These are phyloP conservation scores for Monarda citriodora DNA, from an alignment of 305 asterid species.

Conservation along the genomic window DNA sequence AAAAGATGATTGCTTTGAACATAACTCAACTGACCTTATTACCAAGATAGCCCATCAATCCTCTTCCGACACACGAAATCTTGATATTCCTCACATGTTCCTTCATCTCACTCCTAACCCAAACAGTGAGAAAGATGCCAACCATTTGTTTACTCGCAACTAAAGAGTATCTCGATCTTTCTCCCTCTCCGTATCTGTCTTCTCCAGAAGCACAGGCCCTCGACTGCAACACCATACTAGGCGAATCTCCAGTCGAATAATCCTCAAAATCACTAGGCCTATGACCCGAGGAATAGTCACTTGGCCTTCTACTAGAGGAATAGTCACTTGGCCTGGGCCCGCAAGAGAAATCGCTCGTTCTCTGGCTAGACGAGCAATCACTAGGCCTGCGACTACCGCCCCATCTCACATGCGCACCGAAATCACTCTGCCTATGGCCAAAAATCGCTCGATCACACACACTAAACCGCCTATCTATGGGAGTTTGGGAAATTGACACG, in stretches of 20 bases:
- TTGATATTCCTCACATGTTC: slow-evolving; percentile 81
- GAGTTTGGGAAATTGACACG: slow-evolving; percentile 61
- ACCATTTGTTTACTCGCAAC: slow-evolving; percentile 96
- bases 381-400: slow-evolving; percentile 72
- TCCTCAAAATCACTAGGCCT: slow-evolving; percentile 96
- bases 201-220: slow-evolving; percentile 41
- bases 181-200: slow-evolving; percentile 40
- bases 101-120: slow-evolving; percentile 88
- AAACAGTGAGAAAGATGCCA: slow-evolving; percentile 84
- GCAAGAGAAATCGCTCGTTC: slow-evolving; percentile 76
- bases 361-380: slow-evolving; percentile 62
- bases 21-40: slow-evolving; percentile 64
- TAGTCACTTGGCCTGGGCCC: slow-evolving; percentile 65
- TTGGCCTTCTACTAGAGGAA: slow-evolving; percentile 63
- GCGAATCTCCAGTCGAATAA: slow-evolving; percentile 70
- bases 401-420: slow-evolving; percentile 48
- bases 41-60: slow-evolving; percentile 97
- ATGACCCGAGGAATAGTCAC: slow-evolving; percentile 84
- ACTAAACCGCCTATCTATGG: slow-evolving; percentile 78
- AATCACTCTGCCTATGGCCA: slow-evolving; percentile 86
- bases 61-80: slow-evolving; percentile 92
- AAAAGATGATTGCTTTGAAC: neutral
- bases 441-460: slow-evolving; percentile 82
- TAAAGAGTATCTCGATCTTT: slow-evolving; percentile 61
- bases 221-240: slow-evolving; percentile 67